Evolutionary conservation across 2,329 filamentous ascomycete genomes (phyloP).

Genomic region (Fusarium albidum): DNA sequence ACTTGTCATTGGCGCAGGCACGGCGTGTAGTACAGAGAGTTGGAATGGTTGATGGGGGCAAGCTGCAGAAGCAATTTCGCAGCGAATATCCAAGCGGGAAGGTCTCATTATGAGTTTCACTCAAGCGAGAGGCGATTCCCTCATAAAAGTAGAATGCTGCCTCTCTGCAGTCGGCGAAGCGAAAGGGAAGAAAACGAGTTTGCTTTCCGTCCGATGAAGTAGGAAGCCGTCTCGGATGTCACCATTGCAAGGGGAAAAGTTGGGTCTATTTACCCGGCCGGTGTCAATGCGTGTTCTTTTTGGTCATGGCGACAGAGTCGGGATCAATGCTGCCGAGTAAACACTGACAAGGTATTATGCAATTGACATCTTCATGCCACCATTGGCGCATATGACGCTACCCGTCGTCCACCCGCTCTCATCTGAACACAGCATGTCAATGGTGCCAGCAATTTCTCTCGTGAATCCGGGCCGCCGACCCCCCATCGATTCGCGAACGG

Average conservation of each 20-base stretch:
- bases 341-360: constrained; percentile 31
- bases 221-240: constrained; percentile 18
- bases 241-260: constrained; percentile 6
- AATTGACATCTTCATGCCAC: constrained; percentile 54
- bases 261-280: not conserved
- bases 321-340: not conserved
- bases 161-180: too few species aligned
- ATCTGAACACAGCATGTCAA: constrained; percentile 73
- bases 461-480: constrained; percentile 46
- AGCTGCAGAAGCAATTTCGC: not conserved
- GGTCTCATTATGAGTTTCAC: constrained; percentile 1
- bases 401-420: constrained; percentile 76
- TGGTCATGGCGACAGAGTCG: not conserved
- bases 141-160: too few species aligned
- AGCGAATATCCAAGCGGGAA: constrained; percentile 1
- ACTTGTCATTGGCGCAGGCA: not conserved
- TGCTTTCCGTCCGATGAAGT: constrained; percentile 2
- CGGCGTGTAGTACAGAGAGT: not conserved
- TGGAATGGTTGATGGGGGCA: not conserved
- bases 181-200: not conserved
- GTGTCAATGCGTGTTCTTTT: not conserved
- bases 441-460: constrained; percentile 71
- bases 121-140: not conserved
- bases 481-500: constrained; percentile 45
- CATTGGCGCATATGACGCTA: constrained; percentile 76